Conservation (phyloP, 2,329 filamentous ascomycete genomes). For the Venturia pyrina region DNA sequence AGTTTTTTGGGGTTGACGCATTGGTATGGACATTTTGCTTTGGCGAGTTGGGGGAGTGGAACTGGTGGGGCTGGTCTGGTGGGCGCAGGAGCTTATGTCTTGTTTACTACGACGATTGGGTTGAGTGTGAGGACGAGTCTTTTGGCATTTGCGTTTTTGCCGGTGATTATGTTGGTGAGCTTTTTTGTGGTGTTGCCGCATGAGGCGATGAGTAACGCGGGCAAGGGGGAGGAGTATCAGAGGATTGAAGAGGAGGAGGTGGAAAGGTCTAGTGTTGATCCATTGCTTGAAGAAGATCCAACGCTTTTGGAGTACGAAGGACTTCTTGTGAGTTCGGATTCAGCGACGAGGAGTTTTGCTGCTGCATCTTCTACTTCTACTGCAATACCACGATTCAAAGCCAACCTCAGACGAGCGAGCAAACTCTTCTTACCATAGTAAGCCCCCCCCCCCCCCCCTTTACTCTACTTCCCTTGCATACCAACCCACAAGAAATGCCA, state of each 20-base stretch:
- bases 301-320: constrained; percentile 22
- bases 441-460: constrained; percentile 16
- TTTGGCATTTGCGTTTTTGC: constrained; percentile 68
- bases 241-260: constrained; percentile 27
- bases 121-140: constrained; percentile 66
- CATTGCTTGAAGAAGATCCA: constrained; percentile 13
- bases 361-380: constrained; percentile 19
- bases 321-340: constrained; percentile 25
- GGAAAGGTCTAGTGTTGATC: constrained; percentile 17
- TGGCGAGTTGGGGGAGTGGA: constrained; percentile 87
- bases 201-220: constrained; percentile 45
- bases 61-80: constrained; percentile 82
- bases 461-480: not conserved
- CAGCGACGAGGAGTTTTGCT: constrained; percentile 19
- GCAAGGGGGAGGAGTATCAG: constrained; percentile 29
- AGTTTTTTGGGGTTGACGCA: constrained; percentile 88
- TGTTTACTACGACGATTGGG: constrained; percentile 70
- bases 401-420: constrained; percentile 54
- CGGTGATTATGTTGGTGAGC: constrained; percentile 69
- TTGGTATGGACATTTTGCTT: constrained; percentile 77
- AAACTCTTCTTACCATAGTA: constrained; percentile 63
- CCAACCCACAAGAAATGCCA: too few relatives aligned
- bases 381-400: constrained; percentile 27
- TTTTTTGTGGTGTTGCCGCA: constrained; percentile 76
- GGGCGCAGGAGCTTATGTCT: constrained; percentile 78